A percentile compares a stretch with the other conserved stretches of the same genome.
Evolutionary conservation across 306 rosid species (phyloP).

Genomic region (Dalbergia oliveri): DNA sequence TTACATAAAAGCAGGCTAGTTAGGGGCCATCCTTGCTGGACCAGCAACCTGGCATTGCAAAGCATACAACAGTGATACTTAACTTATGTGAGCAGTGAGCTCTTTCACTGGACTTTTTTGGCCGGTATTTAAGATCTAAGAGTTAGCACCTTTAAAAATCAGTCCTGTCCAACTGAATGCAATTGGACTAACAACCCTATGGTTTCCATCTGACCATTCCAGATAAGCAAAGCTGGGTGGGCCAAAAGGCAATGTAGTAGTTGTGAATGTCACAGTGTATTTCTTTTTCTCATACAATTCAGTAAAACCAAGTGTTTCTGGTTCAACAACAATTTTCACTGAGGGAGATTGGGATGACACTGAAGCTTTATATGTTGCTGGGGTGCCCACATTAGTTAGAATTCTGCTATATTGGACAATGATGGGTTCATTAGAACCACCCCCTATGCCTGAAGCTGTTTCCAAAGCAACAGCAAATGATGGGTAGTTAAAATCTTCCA

Average conservation of each 20-base stretch:
- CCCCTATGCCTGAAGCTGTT: constrained; percentile 72
- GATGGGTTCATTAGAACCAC: constrained; percentile 51
- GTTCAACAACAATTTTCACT: constrained; percentile 75
- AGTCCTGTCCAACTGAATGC: constrained; percentile 78
- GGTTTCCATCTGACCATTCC: constrained; percentile 89
- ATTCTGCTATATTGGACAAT: constrained; percentile 65
- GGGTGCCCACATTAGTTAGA: constrained; percentile 79
- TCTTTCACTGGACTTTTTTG: neutral
- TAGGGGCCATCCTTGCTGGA: constrained; percentile 2
- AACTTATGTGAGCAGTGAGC: constrained; percentile 16
- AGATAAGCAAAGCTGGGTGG: constrained; percentile 68
- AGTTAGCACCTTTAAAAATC: constrained; percentile 18
- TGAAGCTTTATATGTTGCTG: constrained; percentile 68
- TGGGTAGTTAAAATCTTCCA: constrained; percentile 83
- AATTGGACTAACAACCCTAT: constrained; percentile 72
- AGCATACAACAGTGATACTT: neutral
- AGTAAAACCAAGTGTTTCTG: constrained; percentile 64
- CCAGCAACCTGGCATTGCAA: neutral
- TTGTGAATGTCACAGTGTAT: constrained; percentile 70
- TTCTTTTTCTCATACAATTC: constrained; percentile 68
- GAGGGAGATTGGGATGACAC: constrained; percentile 49
- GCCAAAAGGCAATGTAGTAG: constrained; percentile 73
- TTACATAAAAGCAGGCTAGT: constrained; percentile 28
- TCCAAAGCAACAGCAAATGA: constrained; percentile 84
- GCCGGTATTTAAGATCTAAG: neutral